Evolutionary conservation across 192 early-diverging fungal genomes (phyloP).

Genomic region (Umbelopsis sp.): DNA sequence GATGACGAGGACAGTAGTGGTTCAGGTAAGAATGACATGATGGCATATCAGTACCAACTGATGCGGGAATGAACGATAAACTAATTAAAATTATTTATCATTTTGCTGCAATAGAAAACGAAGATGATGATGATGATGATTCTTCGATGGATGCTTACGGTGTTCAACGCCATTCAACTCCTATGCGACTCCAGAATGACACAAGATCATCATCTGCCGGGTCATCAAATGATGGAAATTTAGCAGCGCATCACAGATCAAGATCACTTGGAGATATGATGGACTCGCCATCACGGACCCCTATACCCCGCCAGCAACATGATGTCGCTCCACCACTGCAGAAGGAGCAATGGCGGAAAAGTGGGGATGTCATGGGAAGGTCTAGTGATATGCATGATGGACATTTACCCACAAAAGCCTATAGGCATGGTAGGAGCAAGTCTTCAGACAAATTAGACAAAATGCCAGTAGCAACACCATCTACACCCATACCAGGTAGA

Average conservation of each 20-base stretch:
- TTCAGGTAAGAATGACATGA: constrained; percentile 6
- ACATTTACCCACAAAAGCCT: background rate
- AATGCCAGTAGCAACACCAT: constrained; percentile 14
- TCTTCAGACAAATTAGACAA: constrained; percentile 14
- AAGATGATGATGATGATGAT: constrained; percentile 25
- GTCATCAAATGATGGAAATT: background rate
- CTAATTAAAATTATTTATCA: background rate
- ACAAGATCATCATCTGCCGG: background rate
- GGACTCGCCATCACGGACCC: background rate
- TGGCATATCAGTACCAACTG: too few relatives aligned
- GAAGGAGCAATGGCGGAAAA: background rate
- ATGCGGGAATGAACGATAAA: too few relatives aligned
- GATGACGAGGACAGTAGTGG: constrained; percentile 33
- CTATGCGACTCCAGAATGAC: background rate
- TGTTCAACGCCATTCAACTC: background rate
- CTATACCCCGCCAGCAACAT: background rate
- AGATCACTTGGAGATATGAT: constrained; percentile 8
- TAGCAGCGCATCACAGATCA: background rate
- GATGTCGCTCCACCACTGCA: background rate
- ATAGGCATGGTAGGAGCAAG: background rate
- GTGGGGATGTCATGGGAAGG: background rate
- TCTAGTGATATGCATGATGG: background rate
- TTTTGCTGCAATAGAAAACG: constrained; percentile 13
- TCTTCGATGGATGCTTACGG: background rate
- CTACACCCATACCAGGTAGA: constrained; percentile 7